Percentiles rank a stretch among this genome's conserved stretches.
Evolutionary conservation across 495 filamentous ascomycete species (phyloP).

Genomic region (Penicillium maclennaniae): DNA sequence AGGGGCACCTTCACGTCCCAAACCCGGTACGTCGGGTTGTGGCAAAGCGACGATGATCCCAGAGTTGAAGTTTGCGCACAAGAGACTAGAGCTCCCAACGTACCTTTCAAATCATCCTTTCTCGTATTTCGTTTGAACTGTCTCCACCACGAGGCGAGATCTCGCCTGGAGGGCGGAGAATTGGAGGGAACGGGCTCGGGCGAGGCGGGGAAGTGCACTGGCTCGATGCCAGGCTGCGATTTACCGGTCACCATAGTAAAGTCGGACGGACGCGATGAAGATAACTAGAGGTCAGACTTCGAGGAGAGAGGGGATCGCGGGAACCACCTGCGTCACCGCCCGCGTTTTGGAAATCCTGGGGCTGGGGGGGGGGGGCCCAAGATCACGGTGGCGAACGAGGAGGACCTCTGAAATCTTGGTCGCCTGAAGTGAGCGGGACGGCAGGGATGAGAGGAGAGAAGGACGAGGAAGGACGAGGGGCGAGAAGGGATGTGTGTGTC

Average conservation of each 20-base stretch:
- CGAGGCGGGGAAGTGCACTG: constrained; percentile 32
- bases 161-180: constrained; percentile 70
- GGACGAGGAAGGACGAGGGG: constrained; percentile 2
- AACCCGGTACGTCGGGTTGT: neutral
- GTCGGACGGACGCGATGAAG: constrained; percentile 10
- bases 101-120: constrained; percentile 78
- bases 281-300: neutral
- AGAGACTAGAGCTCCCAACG: constrained; percentile 9
- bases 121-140: constrained; percentile 72
- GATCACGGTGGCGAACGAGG: constrained; percentile 10
- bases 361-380: constrained; percentile 38
- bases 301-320: constrained; percentile 14
- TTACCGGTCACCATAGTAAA: constrained; percentile 44
- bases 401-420: neutral
- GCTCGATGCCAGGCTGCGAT: constrained; percentile 37
- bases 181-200: constrained; percentile 31
- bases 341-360: constrained; percentile 37
- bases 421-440: neutral
- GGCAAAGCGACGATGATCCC: neutral
- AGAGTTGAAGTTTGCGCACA: neutral
- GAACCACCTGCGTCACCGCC: constrained; percentile 35
- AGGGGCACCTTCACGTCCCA: neutral
- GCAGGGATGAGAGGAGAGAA: constrained; percentile 1
- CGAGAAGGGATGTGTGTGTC: neutral
- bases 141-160: constrained; percentile 90